phyloP scores from a whole-genome alignment of 192 early-diverging fungal genomes.

The Backusella tarrabulga region DNA sequence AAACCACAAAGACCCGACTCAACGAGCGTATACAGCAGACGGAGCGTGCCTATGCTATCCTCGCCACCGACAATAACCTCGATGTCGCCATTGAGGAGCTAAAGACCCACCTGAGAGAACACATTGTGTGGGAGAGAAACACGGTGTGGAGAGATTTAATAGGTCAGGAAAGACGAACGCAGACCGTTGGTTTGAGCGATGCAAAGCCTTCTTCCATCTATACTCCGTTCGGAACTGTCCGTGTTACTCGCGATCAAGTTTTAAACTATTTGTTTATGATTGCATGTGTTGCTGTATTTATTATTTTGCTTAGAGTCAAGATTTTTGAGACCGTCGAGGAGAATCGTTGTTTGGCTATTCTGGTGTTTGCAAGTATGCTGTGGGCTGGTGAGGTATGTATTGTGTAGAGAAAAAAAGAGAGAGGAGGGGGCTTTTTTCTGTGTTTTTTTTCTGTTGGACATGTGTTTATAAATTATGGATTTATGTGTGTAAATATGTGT shows the following conservation, averaged over 20 bases:
- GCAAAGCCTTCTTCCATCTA: slow-evolving; percentile 26
- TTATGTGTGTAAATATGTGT: neutral
- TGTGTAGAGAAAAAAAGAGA: neutral
- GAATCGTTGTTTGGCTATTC: slow-evolving; percentile 89
- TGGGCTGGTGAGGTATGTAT: slow-evolving; percentile 87
- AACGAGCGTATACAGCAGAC: slow-evolving; percentile 62
- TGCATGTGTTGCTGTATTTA: slow-evolving; percentile 60
- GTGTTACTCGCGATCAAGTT: slow-evolving; percentile 46
- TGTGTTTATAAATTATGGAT: neutral
- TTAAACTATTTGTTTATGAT: slow-evolving; percentile 38
- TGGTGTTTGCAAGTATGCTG: slow-evolving; percentile 84
- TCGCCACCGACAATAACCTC: slow-evolving; percentile 58
- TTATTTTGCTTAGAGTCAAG: slow-evolving; percentile 50
- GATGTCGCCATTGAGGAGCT: slow-evolving; percentile 73
- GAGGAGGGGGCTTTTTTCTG: neutral
- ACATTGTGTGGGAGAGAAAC: slow-evolving; percentile 95
- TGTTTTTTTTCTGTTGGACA: neutral
- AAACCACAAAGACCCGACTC: slow-evolving; percentile 58
- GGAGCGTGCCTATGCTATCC: slow-evolving; percentile 61
- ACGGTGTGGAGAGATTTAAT: slow-evolving; percentile 99
- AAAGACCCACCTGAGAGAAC: slow-evolving; percentile 79
- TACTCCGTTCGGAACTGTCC: slow-evolving; percentile 52
- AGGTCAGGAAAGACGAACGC: slow-evolving; percentile 78
- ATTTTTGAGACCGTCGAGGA: slow-evolving; percentile 75
- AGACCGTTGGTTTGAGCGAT: slow-evolving; percentile 60